Base-by-base conservation (phyloP, 371 early-diverging fungal species). In the Funneliformis caledonium region DNA sequence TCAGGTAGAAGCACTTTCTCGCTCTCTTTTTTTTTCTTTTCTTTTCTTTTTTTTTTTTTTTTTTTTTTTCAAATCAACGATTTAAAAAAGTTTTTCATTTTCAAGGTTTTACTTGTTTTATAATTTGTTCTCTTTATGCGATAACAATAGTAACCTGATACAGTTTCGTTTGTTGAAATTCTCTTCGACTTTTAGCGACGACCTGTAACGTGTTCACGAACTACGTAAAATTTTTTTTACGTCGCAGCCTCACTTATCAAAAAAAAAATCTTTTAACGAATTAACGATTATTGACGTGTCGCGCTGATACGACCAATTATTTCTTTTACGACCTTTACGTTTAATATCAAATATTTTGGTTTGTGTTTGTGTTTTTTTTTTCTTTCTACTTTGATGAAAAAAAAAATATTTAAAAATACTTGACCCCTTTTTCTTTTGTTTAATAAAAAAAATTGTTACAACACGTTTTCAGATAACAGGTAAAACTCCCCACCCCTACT, bases 1-100 rank as follows among this genome's bases (percentile, higher is more conserved):
- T 70, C 70, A 22, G 43, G 70, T 43, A 65, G 43, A 70, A 70
- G 22, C 70, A 70, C 70, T 70, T 56, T 56, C n/a, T 70, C 47
- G 70, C 47, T 70, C 45, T 70, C 45, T 37, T 70, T 47, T 47
- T 67, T 70, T 69, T 70, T 70, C 2, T 70, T 70, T 56, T 56
- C 45, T 70, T 70, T 22, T 47, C 22, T 70, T 10, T 43, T 45
- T 70, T 22, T 45, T 47, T 37, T 70, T 47, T 47, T 42, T 70
- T 69, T 70, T 70, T 5, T 45, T 47, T 70, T 70, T 31, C 47
- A 45, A 19, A 70, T 45, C n/a, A 45, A 65, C 67, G 37, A 47
- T 43, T 47, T 47, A 19, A 19, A 56, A 56, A 56, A 26, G 26
- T 26, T 19, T 52, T 52, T 52, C 52, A 52, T 19, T 5, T 56